phyloP scores from a whole-genome alignment of 305 asterid species.

The Plantago rigida region DNA sequence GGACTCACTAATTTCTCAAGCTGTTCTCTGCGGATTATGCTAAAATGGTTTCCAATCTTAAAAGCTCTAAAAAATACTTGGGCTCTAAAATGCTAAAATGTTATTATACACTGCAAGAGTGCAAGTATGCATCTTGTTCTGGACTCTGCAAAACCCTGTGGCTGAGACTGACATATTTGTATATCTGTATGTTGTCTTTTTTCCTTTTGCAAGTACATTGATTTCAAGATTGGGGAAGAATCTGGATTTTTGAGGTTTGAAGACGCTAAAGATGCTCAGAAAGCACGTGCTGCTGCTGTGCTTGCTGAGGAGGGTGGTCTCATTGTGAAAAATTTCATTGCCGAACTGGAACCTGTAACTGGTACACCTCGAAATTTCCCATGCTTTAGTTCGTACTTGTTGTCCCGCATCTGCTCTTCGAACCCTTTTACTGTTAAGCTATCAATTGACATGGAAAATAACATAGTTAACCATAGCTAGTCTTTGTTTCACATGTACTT shows the following conservation, averaged over 20 bases:
- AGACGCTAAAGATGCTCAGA: constrained; percentile 63
- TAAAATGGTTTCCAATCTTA: no score
- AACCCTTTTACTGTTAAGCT: no score
- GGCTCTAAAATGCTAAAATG: no score
- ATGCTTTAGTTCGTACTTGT: background rate
- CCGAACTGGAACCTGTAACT: constrained; percentile 71
- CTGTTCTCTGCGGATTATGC: no score
- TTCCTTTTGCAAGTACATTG: constrained; percentile 50
- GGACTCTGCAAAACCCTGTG: constrained; percentile 1
- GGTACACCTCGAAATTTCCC: constrained; percentile 32
- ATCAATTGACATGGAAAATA: no score
- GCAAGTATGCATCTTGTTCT: no score
- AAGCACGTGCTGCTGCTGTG: constrained; percentile 88
- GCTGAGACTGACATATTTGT: background rate
- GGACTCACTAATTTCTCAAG: no score
- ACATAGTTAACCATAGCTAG: no score
- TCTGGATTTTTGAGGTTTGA: constrained; percentile 83
- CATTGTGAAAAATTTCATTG: constrained; percentile 69
- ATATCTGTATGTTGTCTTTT: constrained; percentile 4
- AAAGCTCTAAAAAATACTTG: no score
- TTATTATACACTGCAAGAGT: no score
- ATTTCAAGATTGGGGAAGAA: constrained; percentile 60
- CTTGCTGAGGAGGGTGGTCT: constrained; percentile 83
- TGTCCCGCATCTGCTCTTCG: background rate
- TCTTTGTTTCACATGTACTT: no score